Evolutionary conservation across 108 stramenopile species (phyloP), one percentile per base, ranked within the genome.

Genomic region (Nannochloropsis granulata): DNA sequence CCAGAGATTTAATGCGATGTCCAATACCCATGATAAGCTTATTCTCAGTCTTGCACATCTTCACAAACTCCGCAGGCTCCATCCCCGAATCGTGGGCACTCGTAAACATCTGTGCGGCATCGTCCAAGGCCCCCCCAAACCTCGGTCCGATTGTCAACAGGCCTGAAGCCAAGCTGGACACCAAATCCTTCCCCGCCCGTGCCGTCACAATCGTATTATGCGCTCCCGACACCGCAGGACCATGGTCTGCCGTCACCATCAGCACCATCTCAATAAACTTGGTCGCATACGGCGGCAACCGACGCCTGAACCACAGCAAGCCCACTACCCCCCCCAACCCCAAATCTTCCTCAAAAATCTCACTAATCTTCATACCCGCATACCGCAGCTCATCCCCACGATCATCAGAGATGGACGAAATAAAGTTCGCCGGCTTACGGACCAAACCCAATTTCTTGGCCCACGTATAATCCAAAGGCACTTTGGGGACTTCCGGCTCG

Each of bases 1-100:
- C 82, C 25, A 96, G 80, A 16, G 91, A 92, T 84, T 94, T 94
- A 85, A 96, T 93, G 12, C 92, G 86, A 90, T 96, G 95, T 25
- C 95, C 95, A 82, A 96, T 96, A 26, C 95, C 95, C 94, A 95
- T 95, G 84, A 96, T 95, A n/a, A 96, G 91, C 87, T 94, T 92
- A 91, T 94, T 93, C 43, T 92, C 78, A 84, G 90, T 90, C 24
- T 93, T 90, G 93, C 93, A 94, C 71, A 91, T 90, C 82, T 92
- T 92, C 13, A 96, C 94, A 85, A 95, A 96, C 43, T 89, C 88
- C 23, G 85, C 92, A 0, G 94, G 92, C 13, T 92, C 91, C 13
- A 91, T 43, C 14, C 94, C 94, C 78, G 81, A 46, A 80, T 96
- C 95, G 81, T 89, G 89, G 8, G 93, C 95, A 78, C 92, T 88